Percentiles rank a stretch among this genome's conserved stretches.
phyloP scores from a whole-genome alignment of 2,329 filamentous ascomycete species.

The Diaporthe capsici region DNA sequence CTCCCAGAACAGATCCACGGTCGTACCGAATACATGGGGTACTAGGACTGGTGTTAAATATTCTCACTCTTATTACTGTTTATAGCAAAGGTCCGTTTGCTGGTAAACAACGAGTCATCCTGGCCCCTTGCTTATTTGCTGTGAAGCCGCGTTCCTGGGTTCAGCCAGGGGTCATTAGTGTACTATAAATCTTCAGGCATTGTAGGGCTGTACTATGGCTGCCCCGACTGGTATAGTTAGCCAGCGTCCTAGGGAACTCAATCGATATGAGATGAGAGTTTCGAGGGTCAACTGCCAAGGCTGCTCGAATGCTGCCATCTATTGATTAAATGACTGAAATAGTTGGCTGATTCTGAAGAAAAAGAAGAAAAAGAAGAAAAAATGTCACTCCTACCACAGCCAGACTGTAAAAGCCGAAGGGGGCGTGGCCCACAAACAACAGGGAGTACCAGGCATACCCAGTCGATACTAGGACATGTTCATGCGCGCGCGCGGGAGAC shows the following conservation, averaged over 20 bases:
- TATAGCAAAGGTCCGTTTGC: neutral
- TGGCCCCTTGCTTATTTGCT: neutral
- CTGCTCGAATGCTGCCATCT: too few relatives aligned
- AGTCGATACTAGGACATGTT: conserved; percentile 24
- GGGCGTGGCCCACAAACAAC: neutral
- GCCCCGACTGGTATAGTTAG: neutral
- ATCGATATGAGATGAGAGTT: neutral
- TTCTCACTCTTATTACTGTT: conserved; percentile 1
- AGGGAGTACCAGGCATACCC: neutral
- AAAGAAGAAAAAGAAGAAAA: too few relatives aligned
- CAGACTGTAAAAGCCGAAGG: neutral
- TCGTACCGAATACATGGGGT: neutral
- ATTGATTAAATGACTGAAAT: neutral
- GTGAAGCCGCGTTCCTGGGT: neutral
- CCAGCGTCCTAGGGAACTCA: neutral
- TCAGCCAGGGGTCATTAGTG: neutral
- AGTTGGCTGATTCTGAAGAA: neutral
- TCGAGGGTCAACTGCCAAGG: neutral
- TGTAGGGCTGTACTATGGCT: neutral
- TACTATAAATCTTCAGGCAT: neutral
- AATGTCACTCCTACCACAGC: neutral
- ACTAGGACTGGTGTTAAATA: neutral
- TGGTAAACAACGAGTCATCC: conserved; percentile 2
- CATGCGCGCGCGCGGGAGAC: conserved; percentile 22
- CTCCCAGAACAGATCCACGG: neutral